A percentile compares a stretch with the other conserved stretches of the same genome.
Evolutionary conservation across 2,329 filamentous ascomycete genomes (phyloP).

Genomic region (Colletotrichum abscissum): DNA sequence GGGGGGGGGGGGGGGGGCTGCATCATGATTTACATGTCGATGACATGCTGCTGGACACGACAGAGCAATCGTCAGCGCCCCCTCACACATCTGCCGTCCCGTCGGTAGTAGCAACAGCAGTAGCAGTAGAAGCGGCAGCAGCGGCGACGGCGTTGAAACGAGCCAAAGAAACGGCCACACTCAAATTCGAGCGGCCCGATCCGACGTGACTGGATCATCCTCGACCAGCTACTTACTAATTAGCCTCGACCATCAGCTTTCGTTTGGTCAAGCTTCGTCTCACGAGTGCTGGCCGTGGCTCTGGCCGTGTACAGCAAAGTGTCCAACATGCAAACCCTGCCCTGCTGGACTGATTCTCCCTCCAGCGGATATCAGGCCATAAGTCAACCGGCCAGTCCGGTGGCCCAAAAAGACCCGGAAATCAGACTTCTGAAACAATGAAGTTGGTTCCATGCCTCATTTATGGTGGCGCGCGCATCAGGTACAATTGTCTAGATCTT

Average conservation of each 20-base stretch:
- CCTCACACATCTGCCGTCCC: slow-evolving; percentile 4
- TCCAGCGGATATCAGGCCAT: slow-evolving; percentile 4
- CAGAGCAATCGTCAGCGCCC: slow-evolving; percentile 4
- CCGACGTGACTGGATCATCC: slow-evolving; percentile 38
- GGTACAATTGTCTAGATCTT: slow-evolving; percentile 37
- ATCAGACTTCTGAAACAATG: slow-evolving; percentile 44
- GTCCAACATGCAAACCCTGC: slow-evolving; percentile 37
- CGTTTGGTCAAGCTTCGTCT: neutral
- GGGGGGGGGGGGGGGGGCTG: neutral
- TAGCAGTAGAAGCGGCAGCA: neutral
- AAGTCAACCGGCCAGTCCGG: slow-evolving; percentile 14
- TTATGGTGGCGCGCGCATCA: slow-evolving; percentile 25
- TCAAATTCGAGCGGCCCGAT: slow-evolving; percentile 42
- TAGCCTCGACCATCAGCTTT: neutral
- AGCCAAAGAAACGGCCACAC: neutral
- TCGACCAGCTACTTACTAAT: slow-evolving; percentile 18
- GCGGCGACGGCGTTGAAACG: neutral
- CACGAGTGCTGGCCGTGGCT: slow-evolving; percentile 5
- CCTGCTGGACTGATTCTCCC: slow-evolving; percentile 5
- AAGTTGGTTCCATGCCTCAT: slow-evolving; percentile 20
- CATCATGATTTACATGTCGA: slow-evolving; percentile 16
- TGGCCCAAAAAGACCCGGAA: slow-evolving; percentile 27
- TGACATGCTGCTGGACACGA: slow-evolving; percentile 11
- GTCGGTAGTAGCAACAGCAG: neutral
- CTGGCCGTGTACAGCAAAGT: slow-evolving; percentile 21